Conservation (phyloP, 2,329 filamentous ascomycete species). For the Fusarium phyllophilum region DNA sequence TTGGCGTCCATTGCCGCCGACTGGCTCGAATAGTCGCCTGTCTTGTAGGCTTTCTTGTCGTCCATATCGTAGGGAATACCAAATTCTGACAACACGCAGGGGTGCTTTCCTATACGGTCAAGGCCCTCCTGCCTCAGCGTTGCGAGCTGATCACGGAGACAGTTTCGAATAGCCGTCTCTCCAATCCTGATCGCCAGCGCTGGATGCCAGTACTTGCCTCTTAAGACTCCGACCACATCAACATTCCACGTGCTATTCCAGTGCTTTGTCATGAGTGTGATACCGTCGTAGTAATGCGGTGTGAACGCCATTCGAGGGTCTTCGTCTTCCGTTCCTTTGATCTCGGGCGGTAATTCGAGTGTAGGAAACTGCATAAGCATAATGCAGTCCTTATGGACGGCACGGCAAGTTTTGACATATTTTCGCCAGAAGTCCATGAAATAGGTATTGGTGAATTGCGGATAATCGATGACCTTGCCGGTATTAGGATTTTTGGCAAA, state of each 20-base stretch:
- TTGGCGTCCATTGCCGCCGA: conserved; percentile 95
- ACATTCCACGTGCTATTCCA: conserved; percentile 99
- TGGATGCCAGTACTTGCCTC: conserved; percentile 87
- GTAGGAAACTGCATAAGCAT: conserved; percentile 93
- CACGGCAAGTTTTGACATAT: conserved; percentile 79
- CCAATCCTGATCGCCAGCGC: conserved; percentile 93
- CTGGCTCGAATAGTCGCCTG: conserved; percentile 93
- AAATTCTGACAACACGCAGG: conserved; percentile 92
- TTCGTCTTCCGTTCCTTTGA: conserved; percentile 89
- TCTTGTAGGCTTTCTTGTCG: conserved; percentile 93
- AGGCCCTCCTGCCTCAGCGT: conserved; percentile 86
- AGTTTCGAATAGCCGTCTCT: conserved; percentile 93
- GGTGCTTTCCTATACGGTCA: conserved; percentile 89
- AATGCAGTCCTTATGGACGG: conserved; percentile 81
- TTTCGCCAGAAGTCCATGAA: conserved; percentile 87
- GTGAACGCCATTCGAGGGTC: conserved; percentile 92
- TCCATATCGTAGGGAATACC: conserved; percentile 99
- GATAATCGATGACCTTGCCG: conserved; percentile 79
- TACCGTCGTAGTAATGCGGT: conserved; percentile 95
- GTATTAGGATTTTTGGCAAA: conserved; percentile 82
- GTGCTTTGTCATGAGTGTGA: conserved; percentile 97
- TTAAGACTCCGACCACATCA: conserved; percentile 90
- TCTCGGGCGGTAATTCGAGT: conserved; percentile 86
- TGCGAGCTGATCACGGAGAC: conserved; percentile 86
- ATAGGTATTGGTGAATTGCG: conserved; percentile 89